These are phyloP conservation scores for Ambrosia trifida DNA, from an alignment of 129 eudicot genomes.

Conservation along the genomic window DNA sequence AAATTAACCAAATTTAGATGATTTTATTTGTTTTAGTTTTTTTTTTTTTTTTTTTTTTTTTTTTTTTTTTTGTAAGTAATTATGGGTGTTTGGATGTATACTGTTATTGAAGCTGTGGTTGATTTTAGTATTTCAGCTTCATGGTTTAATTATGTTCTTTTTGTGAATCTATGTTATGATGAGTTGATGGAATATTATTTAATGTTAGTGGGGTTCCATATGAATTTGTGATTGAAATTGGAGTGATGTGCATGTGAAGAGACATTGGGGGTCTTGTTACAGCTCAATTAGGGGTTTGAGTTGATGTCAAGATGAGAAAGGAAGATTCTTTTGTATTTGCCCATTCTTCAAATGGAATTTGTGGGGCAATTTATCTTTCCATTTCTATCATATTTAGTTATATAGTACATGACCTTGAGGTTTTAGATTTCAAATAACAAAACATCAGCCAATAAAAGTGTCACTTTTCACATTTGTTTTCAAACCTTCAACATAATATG, in stretches of 20 bases:
- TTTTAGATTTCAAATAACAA: neutral
- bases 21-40: neutral
- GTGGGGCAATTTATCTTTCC: constrained; percentile 4
- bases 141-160: neutral
- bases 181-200: constrained; percentile 15
- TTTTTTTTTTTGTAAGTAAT: constrained; percentile 20
- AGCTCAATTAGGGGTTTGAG: constrained; percentile 43
- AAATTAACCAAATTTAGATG: constrained; percentile 22
- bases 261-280: constrained; percentile 47
- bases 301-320: constrained; percentile 50
- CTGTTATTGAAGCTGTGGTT: constrained; percentile 46
- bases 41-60: no score
- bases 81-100: constrained; percentile 26
- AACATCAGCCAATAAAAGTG: no score
- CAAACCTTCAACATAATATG: no score
- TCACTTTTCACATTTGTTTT: no score
- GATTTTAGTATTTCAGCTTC: constrained; percentile 54
- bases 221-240: constrained; percentile 8
- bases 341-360: constrained; percentile 30
- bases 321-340: constrained; percentile 62
- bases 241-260: constrained; percentile 44
- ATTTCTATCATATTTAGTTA: neutral
- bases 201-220: constrained; percentile 21
- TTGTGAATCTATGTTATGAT: constrained; percentile 12
- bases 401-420: neutral